Evolutionary conservation across 1,284 basidiomycete genomes (phyloP).

Genomic region (Cryptococcus jaspeensis): DNA sequence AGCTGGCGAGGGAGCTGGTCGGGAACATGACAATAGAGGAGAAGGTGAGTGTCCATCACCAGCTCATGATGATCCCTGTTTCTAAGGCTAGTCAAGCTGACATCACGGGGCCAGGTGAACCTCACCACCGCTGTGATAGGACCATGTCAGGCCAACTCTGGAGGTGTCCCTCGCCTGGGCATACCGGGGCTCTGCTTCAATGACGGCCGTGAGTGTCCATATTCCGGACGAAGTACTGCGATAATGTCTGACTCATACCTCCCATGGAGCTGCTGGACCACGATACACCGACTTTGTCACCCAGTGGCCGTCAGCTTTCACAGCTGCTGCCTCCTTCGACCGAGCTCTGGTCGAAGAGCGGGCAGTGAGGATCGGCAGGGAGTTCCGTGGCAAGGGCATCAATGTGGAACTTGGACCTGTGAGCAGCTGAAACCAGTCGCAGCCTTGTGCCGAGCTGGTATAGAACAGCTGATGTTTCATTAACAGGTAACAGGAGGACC

Average conservation of each 20-base stretch:
- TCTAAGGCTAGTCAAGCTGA: neutral
- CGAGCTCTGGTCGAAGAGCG: conserved; percentile 51
- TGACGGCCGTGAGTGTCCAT: conserved; percentile 55
- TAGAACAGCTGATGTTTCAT: neutral
- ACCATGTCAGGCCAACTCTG: conserved; percentile 64
- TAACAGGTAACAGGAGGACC: conserved; percentile 51
- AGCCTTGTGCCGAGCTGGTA: neutral
- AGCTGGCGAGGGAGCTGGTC: conserved; percentile 46
- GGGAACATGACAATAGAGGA: conserved; percentile 53
- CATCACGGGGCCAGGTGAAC: conserved; percentile 27
- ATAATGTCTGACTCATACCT: conserved; percentile 60
- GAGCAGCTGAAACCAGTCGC: conserved; percentile 6
- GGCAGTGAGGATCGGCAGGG: conserved; percentile 52
- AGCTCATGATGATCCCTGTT: no score
- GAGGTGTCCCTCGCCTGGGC: conserved; percentile 50
- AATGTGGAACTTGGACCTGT: conserved; percentile 47
- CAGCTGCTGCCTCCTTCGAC: conserved; percentile 55
- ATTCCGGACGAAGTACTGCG: no score
- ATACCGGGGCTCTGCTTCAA: conserved; percentile 64
- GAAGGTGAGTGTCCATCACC: conserved; percentile 37
- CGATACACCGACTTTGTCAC: conserved; percentile 49
- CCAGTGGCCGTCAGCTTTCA: conserved; percentile 54
- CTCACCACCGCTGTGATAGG: conserved; percentile 47
- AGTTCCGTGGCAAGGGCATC: conserved; percentile 52
- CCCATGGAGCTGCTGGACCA: conserved; percentile 56